Base-by-base conservation (phyloP, 805 yeast genomes). In the Wickerhamomyces strasburgensis region DNA sequence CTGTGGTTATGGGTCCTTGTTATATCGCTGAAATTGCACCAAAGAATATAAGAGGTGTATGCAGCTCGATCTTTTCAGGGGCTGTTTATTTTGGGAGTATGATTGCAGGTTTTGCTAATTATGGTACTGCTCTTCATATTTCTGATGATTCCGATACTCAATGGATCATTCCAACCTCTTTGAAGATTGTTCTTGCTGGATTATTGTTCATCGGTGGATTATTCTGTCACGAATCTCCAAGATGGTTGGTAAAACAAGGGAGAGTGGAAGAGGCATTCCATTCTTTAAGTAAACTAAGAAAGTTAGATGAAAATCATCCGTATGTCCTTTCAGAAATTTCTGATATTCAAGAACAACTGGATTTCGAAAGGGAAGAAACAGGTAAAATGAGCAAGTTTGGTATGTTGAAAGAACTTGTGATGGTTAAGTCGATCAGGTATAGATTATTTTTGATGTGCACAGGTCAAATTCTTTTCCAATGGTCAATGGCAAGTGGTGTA, bases 401-500 rank as follows among this genome's bases (percentile, higher is more conserved):
- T 14, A 41, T 47, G 24, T 17, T 57, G n/a, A 64, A 56, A 43
- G 72, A 67, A 28, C 51, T 70, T 19, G 38, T 68, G 26, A 19
- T 49, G 6, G 62, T 60, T 26, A 60, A 52, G 36, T 67, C 75
- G 5, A 59, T 70, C 37, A 56, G 70, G 38, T 69, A 70, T 56
- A 62, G 80, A 55, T 61, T 75, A 32, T 46, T 58, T 6, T 44
- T 74, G 27, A 69, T 74, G 30, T 38, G 64, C 25, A 41, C 54
- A 38, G 61, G 68, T 21, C 80, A 73, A 53, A 28, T 73, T 11
- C 58, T 75, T 27, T 72, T 71, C 26, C 80, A 75, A 56, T 75
- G 80, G 80, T 67, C 75, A n/a, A 78, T 79, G 35, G 74, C 79
- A 6, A 69, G 68, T 44, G 67, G 78, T 6, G 58, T 76, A 31